phyloP scores from a whole-genome alignment of 257 asterid species.

The Mitragyna speciosa region DNA sequence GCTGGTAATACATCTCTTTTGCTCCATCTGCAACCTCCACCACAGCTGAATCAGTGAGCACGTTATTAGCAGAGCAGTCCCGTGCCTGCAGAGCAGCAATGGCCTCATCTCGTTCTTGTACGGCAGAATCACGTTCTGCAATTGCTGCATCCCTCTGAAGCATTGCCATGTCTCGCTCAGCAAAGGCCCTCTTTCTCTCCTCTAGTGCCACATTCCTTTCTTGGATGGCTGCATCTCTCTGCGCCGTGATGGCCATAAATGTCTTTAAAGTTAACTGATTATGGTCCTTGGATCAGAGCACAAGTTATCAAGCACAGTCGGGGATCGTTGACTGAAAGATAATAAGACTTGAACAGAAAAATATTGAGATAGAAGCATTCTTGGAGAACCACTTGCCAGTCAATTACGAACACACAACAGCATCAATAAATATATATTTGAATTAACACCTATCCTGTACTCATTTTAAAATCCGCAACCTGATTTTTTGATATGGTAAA shows the following conservation, averaged over 20 bases:
- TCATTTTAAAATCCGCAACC: no score
- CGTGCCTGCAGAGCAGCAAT: conserved; percentile 56
- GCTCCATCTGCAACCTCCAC: conserved; percentile 45
- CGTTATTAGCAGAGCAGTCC: conserved; percentile 52
- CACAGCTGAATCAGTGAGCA: conserved; percentile 47
- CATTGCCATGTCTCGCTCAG: conserved; percentile 94
- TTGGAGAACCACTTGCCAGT: background rate
- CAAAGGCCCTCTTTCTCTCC: conserved; percentile 87
- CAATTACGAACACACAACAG: background rate
- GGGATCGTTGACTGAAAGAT: background rate
- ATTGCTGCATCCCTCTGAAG: conserved; percentile 89
- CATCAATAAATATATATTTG: background rate
- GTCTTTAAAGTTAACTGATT: conserved; percentile 74
- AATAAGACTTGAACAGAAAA: background rate
- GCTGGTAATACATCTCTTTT: conserved; percentile 48
- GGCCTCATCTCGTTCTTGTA: conserved; percentile 74
- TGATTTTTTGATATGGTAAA: no score
- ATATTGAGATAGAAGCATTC: background rate
- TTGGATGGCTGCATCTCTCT: conserved; percentile 90
- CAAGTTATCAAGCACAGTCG: conserved; percentile 13
- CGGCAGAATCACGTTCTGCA: conserved; percentile 75
- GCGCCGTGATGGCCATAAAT: conserved; percentile 88
- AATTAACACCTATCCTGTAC: no score
- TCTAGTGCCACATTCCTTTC: conserved; percentile 95
- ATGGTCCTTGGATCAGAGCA: conserved; percentile 56